Conservation (phyloP, 331 rosid genomes). For the Rosa hybrid region DNA sequence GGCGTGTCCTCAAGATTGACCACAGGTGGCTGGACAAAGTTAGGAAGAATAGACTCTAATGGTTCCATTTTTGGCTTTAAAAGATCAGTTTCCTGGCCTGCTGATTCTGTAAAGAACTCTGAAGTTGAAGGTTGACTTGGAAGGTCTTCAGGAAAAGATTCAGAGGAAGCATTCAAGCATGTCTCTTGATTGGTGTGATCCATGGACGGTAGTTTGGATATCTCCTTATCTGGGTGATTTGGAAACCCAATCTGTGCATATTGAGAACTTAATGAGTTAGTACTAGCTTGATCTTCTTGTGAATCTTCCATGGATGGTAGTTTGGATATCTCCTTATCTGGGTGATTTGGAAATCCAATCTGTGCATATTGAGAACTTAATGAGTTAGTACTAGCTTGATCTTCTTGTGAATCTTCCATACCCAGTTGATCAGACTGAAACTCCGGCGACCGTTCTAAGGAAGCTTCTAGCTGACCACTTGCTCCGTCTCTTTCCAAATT, state of each 20-base stretch:
- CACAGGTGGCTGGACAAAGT: constrained; percentile 30
- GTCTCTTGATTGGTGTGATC: constrained; percentile 36
- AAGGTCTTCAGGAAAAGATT: constrained; percentile 33
- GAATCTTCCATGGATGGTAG: constrained; percentile 21
- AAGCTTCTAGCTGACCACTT: constrained; percentile 28
- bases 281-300: constrained; percentile 31
- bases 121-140: constrained; percentile 34
- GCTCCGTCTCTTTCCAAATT: constrained; percentile 28
- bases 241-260: constrained; percentile 26
- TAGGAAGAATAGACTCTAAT: constrained; percentile 38
- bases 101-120: constrained; percentile 36
- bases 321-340: constrained; percentile 24
- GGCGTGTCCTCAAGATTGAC: constrained; percentile 64
- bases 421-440: constrained; percentile 44
- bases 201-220: constrained; percentile 25
- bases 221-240: constrained; percentile 22
- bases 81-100: constrained; percentile 33
- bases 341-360: constrained; percentile 11
- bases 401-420: constrained; percentile 36
- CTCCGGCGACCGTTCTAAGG: constrained; percentile 29
- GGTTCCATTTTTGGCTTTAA: constrained; percentile 39
- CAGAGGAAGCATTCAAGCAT: constrained; percentile 31
- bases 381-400: constrained; percentile 28
- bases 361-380: constrained; percentile 41
- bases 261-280: constrained; percentile 38